A percentile compares a stretch with the other conserved stretches of the same genome.
Conservation (phyloP, 73 alveolate genomes). For the Effrenium voratum region DNA sequence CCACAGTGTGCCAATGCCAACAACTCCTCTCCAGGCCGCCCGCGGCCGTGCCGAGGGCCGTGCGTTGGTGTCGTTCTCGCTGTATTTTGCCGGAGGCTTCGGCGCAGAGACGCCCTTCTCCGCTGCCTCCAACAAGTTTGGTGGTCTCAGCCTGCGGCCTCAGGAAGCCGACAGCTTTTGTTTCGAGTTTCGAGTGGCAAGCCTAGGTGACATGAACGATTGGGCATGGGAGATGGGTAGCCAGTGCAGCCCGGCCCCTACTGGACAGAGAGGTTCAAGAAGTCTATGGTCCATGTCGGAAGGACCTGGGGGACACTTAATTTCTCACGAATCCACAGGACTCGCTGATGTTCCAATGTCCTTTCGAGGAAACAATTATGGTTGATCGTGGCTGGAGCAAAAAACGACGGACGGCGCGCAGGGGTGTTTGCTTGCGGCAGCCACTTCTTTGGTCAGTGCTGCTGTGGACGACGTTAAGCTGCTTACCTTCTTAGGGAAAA, state of each 20-base stretch:
- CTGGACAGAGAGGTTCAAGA: background rate
- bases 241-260: conserved; percentile 59
- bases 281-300: too few relatives aligned
- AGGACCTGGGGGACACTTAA: too few relatives aligned
- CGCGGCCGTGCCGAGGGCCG: too few relatives aligned
- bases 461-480: too few relatives aligned
- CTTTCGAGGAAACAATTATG: too few relatives aligned
- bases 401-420: too few relatives aligned
- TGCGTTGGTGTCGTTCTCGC: background rate
- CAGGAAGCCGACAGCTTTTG: background rate
- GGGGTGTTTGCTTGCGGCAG: too few relatives aligned
- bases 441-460: too few relatives aligned
- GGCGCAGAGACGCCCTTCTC: conserved; percentile 64
- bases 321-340: too few relatives aligned
- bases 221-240: conserved; percentile 94
- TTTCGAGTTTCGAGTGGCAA: background rate
- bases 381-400: too few relatives aligned
- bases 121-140: conserved; percentile 57
- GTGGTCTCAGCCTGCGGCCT: conserved; percentile 48
- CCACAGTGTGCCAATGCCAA: conserved; percentile 47
- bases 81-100: conserved; percentile 6
- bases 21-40: conserved; percentile 54
- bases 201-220: conserved; percentile 77
- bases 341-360: too few relatives aligned
- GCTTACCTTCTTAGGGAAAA: too few relatives aligned